A percentile compares a stretch with the other conserved stretches of the same genome.
Evolutionary conservation across 2,329 filamentous ascomycete species (phyloP).

Genomic region (Ophiostoma triangulosporum): DNA sequence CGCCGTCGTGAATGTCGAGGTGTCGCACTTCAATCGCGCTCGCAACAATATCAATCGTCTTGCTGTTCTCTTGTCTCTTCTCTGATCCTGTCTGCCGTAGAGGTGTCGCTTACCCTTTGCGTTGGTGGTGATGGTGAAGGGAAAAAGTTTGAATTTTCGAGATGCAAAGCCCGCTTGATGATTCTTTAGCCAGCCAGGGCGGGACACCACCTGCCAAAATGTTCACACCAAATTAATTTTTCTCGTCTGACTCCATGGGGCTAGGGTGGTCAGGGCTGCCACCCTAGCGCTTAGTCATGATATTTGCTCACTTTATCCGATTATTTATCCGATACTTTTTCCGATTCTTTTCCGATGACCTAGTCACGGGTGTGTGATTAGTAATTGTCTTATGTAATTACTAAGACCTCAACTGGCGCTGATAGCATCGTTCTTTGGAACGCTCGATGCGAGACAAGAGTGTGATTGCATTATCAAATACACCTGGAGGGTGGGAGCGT

Average conservation of each 20-base stretch:
- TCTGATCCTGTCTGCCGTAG: background rate
- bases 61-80: background rate
- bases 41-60: background rate
- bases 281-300: slow-evolving; percentile 7
- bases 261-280: slow-evolving; percentile 11
- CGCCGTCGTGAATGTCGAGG: background rate
- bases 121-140: slow-evolving; percentile 9
- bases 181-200: slow-evolving; percentile 8
- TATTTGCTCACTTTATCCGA: background rate
- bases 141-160: slow-evolving; percentile 12
- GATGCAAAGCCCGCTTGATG: slow-evolving; percentile 9
- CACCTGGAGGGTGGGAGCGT: no score
- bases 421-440: no score
- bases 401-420: no score
- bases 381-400: no score
- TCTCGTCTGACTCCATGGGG: slow-evolving; percentile 2
- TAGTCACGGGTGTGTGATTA: background rate
- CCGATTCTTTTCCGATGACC: no score
- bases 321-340: no score
- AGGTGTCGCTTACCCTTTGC: slow-evolving; percentile 13
- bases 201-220: slow-evolving; percentile 5
- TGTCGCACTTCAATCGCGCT: background rate
- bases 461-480: no score
- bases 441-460: no score
- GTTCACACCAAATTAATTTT: slow-evolving; percentile 14